Conservation (phyloP, 306 rosid genomes). For the Corylus heterophylla region DNA sequence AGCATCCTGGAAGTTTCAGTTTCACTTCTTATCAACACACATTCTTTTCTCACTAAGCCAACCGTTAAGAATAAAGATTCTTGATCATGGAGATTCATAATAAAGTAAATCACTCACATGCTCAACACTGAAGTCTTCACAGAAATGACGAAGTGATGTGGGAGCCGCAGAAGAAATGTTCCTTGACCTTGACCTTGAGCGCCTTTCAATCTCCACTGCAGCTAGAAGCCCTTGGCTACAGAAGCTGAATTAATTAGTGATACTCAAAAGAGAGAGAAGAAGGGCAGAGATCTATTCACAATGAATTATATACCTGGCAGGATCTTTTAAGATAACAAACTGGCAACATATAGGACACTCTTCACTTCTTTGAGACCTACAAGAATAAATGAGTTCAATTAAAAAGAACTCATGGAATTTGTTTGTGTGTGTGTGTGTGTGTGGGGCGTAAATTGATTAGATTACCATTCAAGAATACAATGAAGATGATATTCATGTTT, state of each 20-base stretch:
- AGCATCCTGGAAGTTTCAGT: neutral
- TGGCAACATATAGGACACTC: constrained; percentile 98
- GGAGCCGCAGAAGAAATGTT: constrained; percentile 39
- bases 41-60: constrained; percentile 13
- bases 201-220: constrained; percentile 64
- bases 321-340: constrained; percentile 70
- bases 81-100: neutral
- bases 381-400: neutral
- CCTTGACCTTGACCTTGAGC: constrained; percentile 52
- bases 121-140: constrained; percentile 38
- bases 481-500: constrained; percentile 95
- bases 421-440: neutral
- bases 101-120: constrained; percentile 44
- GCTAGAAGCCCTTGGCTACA: constrained; percentile 83
- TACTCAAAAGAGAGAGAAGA: constrained; percentile 13
- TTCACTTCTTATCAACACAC: constrained; percentile 16
- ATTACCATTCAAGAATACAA: constrained; percentile 94
- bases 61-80: neutral
- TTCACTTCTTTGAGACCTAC: constrained; percentile 89
- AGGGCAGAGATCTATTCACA: neutral
- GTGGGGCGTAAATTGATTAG: neutral
- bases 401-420: neutral
- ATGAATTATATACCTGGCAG: constrained; percentile 57
- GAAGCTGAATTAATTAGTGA: constrained; percentile 14
- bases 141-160: constrained; percentile 31